Conservation (phyloP, 305 asterid genomes). For the Andrographis paniculata region DNA sequence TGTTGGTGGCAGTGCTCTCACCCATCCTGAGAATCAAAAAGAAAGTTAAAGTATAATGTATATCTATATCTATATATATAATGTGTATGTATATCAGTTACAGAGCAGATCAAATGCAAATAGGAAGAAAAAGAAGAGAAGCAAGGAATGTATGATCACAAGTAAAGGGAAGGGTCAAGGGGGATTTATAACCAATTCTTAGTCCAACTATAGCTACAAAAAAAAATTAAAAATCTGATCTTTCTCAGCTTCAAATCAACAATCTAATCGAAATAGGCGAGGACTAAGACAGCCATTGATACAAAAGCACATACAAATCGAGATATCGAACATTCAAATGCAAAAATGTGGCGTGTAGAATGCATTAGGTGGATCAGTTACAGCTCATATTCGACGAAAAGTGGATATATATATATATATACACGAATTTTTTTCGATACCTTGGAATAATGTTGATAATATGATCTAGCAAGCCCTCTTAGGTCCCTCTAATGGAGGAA, state of each 20-base stretch:
- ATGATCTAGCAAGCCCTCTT: too few relatives aligned
- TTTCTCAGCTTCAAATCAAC: conserved; percentile 19
- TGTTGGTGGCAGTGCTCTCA: conserved; percentile 46
- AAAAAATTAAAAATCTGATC: conserved; percentile 1
- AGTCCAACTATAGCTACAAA: conserved; percentile 17
- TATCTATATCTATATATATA: too few relatives aligned
- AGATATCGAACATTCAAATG: too few relatives aligned
- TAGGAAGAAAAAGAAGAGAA: conserved; percentile 11
- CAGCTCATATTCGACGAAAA: too few relatives aligned
- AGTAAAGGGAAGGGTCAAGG: background rate
- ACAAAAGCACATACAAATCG: too few relatives aligned
- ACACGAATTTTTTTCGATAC: conserved; percentile 8
- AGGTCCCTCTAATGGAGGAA: conserved; percentile 25
- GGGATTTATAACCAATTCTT: conserved; percentile 19
- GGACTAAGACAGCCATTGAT: too few relatives aligned
- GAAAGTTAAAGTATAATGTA: background rate
- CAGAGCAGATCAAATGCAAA: too few relatives aligned
- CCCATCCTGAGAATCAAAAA: conserved; percentile 30
- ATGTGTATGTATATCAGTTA: too few relatives aligned
- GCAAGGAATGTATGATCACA: conserved; percentile 5
- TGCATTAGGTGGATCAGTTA: too few relatives aligned
- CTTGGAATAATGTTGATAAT: conserved; percentile 27
- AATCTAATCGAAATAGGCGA: conserved; percentile 18
- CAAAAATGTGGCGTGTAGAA: too few relatives aligned
- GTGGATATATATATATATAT: background rate